Conservation (phyloP, 345 rosid species). For the Bruguiera sexangula region DNA sequence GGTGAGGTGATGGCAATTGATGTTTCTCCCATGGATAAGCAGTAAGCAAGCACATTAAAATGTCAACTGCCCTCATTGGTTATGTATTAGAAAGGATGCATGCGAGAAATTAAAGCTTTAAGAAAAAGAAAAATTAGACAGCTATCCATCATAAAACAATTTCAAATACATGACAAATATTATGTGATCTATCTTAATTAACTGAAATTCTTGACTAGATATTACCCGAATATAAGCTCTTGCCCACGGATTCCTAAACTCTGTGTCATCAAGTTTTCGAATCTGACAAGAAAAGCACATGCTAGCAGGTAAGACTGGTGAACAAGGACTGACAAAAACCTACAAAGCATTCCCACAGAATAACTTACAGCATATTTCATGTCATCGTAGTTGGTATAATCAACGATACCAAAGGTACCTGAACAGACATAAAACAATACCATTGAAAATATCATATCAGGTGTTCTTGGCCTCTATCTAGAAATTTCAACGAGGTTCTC, state of each 20-base stretch:
- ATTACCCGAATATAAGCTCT: conserved; percentile 68
- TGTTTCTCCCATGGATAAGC: neutral
- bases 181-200: neutral
- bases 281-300: conserved; percentile 30
- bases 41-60: no score
- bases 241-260: conserved; percentile 87
- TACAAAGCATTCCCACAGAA: neutral
- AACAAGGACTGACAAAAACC: no score
- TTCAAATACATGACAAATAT: neutral
- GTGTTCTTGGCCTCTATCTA: no score
- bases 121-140: neutral
- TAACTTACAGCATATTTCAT: conserved; percentile 18
- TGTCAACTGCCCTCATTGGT: neutral
- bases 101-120: neutral
- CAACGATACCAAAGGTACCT: conserved; percentile 14
- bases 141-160: neutral
- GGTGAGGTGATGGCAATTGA: neutral
- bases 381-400: conserved; percentile 15
- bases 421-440: neutral
- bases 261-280: conserved; percentile 79
- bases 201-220: neutral
- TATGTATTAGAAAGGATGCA: no score
- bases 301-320: neutral
- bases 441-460: neutral
- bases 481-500: neutral